A percentile compares a stretch with the other conserved stretches of the same genome.
phyloP scores from a whole-genome alignment of 2,329 filamentous ascomycete species.

The Simplicillium aogashimaense region DNA sequence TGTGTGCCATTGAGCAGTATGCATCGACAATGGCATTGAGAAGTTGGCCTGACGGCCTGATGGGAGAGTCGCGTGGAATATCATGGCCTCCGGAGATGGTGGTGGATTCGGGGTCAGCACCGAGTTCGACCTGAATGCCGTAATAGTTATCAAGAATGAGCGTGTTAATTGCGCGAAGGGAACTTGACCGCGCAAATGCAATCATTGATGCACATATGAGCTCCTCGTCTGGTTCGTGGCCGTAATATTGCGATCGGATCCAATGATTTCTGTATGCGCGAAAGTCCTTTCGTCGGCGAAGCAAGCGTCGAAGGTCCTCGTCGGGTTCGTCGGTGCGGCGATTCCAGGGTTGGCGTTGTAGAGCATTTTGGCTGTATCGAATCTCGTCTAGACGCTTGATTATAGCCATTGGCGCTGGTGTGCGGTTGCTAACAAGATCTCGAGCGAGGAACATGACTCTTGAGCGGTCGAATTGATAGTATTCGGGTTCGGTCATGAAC shows the following conservation, averaged over 20 bases:
- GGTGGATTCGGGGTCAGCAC: slow-evolving; percentile 10
- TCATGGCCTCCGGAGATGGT: slow-evolving; percentile 22
- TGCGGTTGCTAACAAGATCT: slow-evolving; percentile 19
- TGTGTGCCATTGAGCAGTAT: slow-evolving; percentile 56
- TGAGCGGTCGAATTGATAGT: slow-evolving; percentile 33
- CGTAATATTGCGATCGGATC: slow-evolving; percentile 12
- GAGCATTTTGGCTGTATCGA: slow-evolving; percentile 17
- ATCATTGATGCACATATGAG: slow-evolving; percentile 30
- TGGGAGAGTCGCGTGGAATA: slow-evolving; percentile 37
- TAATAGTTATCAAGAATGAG: slow-evolving; percentile 22
- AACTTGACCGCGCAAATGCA: slow-evolving; percentile 28
- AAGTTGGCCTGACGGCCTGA: slow-evolving; percentile 48
- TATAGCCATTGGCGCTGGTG: slow-evolving; percentile 6
- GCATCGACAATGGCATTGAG: slow-evolving; percentile 58
- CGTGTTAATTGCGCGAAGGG: slow-evolving; percentile 19
- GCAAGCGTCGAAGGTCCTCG: slow-evolving; percentile 15
- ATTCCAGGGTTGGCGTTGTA: slow-evolving; percentile 19
- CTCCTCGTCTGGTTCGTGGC: slow-evolving; percentile 24
- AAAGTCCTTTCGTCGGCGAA: slow-evolving; percentile 15
- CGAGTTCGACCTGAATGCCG: slow-evolving; percentile 14
- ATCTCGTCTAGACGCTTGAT: slow-evolving; percentile 19
- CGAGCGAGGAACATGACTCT: slow-evolving; percentile 29
- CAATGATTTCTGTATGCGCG: slow-evolving; percentile 19
- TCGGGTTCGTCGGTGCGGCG: slow-evolving; percentile 12
- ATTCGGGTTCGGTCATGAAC: slow-evolving; percentile 34